Conservation (phyloP, 225 moss, liverwort and hornwort species). For the Neckera pumila region DNA sequence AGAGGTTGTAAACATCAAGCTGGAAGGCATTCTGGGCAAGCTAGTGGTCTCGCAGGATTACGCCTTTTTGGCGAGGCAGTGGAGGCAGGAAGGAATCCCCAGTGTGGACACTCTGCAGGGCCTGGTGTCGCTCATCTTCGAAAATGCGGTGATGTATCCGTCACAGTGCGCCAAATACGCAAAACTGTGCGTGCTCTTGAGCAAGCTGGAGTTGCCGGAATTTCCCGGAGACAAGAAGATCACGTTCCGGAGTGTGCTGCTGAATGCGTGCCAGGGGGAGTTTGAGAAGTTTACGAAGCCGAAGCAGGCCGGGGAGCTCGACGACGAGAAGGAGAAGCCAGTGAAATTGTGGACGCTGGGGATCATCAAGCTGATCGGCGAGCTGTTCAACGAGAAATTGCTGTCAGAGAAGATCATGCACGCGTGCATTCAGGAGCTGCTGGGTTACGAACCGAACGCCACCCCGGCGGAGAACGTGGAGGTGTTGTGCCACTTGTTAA, state of each 20-base stretch:
- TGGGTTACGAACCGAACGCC: too few relatives aligned
- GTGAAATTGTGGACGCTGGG: slow-evolving; percentile 70
- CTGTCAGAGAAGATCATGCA: slow-evolving; percentile 70
- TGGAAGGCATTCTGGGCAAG: slow-evolving; percentile 72
- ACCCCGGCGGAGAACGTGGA: slow-evolving; percentile 94
- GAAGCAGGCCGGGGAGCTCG: slow-evolving; percentile 41
- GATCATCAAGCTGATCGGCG: slow-evolving; percentile 74
- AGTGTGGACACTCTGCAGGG: slow-evolving; percentile 58
- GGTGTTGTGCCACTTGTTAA: slow-evolving; percentile 68
- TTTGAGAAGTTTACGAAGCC: slow-evolving; percentile 58
- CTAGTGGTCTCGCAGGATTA: slow-evolving; percentile 69
- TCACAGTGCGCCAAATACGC: slow-evolving; percentile 75
- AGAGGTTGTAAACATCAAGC: slow-evolving; percentile 12
- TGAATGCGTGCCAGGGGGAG: slow-evolving; percentile 71
- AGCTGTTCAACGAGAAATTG: slow-evolving; percentile 82
- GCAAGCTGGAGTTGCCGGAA: slow-evolving; percentile 58
- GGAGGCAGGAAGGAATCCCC: slow-evolving; percentile 58
- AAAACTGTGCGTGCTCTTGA: slow-evolving; percentile 64
- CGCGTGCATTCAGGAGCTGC: slow-evolving; percentile 70
- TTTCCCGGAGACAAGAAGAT: slow-evolving; percentile 60
- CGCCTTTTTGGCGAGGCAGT: slow-evolving; percentile 47
- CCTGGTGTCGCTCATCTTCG: slow-evolving; percentile 67
- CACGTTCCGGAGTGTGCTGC: slow-evolving; percentile 56
- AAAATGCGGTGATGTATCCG: slow-evolving; percentile 70
- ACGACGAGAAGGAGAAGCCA: slow-evolving; percentile 47